Evolutionary conservation across 2,329 filamentous ascomycete species (phyloP).

Genomic region (Herpotrichia juniperi): DNA sequence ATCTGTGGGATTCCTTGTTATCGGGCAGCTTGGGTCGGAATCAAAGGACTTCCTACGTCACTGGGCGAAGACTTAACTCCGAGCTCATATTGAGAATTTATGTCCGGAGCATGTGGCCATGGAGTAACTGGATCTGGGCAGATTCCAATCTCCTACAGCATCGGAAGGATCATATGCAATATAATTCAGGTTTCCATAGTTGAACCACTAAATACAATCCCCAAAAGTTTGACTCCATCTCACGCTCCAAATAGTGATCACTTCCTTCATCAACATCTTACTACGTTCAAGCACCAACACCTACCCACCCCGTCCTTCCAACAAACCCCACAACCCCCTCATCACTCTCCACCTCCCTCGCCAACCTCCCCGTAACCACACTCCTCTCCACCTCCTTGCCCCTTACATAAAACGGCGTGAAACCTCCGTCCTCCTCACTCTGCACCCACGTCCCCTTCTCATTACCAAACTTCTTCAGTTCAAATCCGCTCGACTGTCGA

Average conservation of each 20-base stretch:
- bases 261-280: background rate
- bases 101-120: too few species aligned
- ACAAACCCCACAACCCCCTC: constrained; percentile 65
- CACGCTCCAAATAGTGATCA: background rate
- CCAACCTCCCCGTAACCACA: constrained; percentile 67
- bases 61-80: too few species aligned
- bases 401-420: constrained; percentile 65
- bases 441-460: constrained; percentile 15
- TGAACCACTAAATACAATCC: too few species aligned
- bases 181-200: too few species aligned
- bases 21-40: too few species aligned
- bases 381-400: constrained; percentile 69
- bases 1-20: too few species aligned
- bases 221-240: background rate
- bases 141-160: too few species aligned
- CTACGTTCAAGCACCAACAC: constrained; percentile 46
- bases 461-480: constrained; percentile 28
- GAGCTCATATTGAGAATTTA: too few species aligned
- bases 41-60: too few species aligned
- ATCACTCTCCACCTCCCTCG: constrained; percentile 65
- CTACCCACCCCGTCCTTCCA: constrained; percentile 68
- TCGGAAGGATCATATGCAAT: too few species aligned
- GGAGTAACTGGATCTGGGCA: too few species aligned
- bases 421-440: constrained; percentile 40
- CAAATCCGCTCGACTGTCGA: constrained; percentile 63